A percentile compares a stretch with the other conserved stretches of the same genome.
phyloP scores from a whole-genome alignment of 2,329 filamentous ascomycete species.

The Ceratocystis huliohia region DNA sequence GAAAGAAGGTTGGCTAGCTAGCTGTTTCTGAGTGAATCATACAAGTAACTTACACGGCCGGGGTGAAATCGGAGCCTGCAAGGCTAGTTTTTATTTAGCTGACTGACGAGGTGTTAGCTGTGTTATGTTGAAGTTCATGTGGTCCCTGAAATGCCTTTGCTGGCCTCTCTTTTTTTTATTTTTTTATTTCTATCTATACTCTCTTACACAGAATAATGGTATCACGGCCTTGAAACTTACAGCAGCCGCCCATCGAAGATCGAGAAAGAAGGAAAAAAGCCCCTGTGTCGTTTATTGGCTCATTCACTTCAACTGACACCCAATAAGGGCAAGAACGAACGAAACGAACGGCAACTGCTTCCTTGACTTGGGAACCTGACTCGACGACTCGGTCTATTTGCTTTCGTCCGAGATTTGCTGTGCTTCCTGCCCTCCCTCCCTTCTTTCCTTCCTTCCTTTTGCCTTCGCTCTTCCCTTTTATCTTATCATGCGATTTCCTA shows the following conservation, averaged over 20 bases:
- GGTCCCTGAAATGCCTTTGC: background rate
- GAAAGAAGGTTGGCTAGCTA: background rate
- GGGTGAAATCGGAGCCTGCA: background rate
- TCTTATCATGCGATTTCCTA: no score
- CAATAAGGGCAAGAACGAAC: background rate
- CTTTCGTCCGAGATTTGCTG: background rate
- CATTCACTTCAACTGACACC: background rate
- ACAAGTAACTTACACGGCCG: background rate
- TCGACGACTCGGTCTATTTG: slow-evolving; percentile 1
- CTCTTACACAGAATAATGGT: no score
- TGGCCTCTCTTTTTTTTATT: background rate
- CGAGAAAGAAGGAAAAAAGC: background rate
- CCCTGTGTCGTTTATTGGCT: background rate
- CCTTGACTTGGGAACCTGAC: background rate
- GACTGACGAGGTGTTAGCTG: no score
- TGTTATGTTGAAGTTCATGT: background rate
- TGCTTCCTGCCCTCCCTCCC: background rate
- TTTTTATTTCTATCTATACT: background rate
- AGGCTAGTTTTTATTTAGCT: background rate
- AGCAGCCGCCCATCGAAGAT: no score
- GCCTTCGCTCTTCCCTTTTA: background rate
- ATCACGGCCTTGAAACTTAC: no score
- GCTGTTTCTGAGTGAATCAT: slow-evolving; percentile 6
- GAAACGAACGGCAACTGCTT: background rate
- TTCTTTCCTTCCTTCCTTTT: background rate